A percentile compares a stretch with the other conserved stretches of the same genome.
These are phyloP conservation scores for Mortierella sp. DNA, from an alignment of 371 early-diverging fungal species.

Conservation along the genomic window DNA sequence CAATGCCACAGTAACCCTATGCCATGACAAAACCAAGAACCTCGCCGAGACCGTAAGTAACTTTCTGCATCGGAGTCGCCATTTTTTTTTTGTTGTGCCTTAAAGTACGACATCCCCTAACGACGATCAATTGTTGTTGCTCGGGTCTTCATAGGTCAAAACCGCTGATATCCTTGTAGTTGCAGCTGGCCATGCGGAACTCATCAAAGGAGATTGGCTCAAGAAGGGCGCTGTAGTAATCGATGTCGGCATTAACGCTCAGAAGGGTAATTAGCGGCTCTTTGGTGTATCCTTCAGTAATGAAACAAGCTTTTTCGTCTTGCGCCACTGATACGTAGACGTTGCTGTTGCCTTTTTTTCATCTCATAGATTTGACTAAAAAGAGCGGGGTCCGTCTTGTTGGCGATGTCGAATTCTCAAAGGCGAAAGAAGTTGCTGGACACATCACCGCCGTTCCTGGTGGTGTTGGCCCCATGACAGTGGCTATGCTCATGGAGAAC, in stretches of 20 bases:
- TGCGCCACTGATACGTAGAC: background rate
- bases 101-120: background rate
- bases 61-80: background rate
- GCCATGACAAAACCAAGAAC: slow-evolving; percentile 88
- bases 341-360: background rate
- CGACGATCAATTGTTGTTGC: no score
- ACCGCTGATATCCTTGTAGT: slow-evolving; percentile 91
- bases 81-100: background rate
- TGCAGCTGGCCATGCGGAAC: slow-evolving; percentile 85
- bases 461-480: slow-evolving; percentile 98
- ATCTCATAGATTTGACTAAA: slow-evolving; percentile 76
- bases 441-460: slow-evolving; percentile 96
- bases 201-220: slow-evolving; percentile 91
- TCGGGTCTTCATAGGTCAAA: slow-evolving; percentile 57
- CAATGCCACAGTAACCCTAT: slow-evolving; percentile 93
- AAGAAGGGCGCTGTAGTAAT: slow-evolving; percentile 93
- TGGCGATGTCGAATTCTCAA: slow-evolving; percentile 92
- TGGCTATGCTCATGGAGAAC: slow-evolving; percentile 94
- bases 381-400: slow-evolving; percentile 91
- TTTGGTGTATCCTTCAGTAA: background rate
- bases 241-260: slow-evolving; percentile 95
- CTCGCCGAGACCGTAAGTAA: slow-evolving; percentile 74
- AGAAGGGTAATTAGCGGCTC: slow-evolving; percentile 65
- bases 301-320: background rate
- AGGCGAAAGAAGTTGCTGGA: slow-evolving; percentile 75